Evolutionary conservation across 176 grass and related monocot genomes (phyloP).

Genomic region (Aegilops tauschii): DNA sequence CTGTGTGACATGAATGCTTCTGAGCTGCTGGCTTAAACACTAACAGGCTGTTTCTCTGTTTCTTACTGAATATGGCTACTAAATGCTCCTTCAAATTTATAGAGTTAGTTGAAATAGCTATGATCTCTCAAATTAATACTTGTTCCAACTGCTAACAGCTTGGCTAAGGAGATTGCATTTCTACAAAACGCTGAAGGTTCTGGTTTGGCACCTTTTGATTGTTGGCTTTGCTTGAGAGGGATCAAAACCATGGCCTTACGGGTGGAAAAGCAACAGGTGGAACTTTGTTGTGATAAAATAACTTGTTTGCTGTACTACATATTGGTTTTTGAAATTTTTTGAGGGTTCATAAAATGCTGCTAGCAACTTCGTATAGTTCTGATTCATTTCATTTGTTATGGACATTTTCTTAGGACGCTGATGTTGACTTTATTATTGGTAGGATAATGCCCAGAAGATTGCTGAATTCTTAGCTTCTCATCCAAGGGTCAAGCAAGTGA

Average conservation of each 20-base stretch:
- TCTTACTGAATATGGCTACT: neutral
- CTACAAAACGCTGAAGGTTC: conserved; percentile 95
- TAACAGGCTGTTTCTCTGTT: neutral
- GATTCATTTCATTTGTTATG: neutral
- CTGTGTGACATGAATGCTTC: neutral
- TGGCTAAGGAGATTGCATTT: conserved; percentile 91
- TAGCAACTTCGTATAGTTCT: neutral
- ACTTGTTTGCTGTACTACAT: neutral
- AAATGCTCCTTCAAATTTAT: neutral
- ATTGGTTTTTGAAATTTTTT: neutral
- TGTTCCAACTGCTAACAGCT: conserved; percentile 38
- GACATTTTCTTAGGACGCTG: neutral
- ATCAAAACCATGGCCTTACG: conserved; percentile 96
- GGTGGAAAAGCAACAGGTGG: conserved; percentile 89
- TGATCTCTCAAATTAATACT: neutral
- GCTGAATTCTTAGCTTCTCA: conserved; percentile 94
- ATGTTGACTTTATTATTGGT: conserved; percentile 13
- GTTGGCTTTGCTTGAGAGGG: conserved; percentile 84
- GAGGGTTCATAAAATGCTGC: neutral
- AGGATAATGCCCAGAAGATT: conserved; percentile 98
- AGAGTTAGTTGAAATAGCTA: neutral
- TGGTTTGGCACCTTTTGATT: conserved; percentile 89
- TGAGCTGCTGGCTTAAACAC: neutral
- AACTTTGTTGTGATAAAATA: neutral
- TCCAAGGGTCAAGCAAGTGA: conserved; percentile 79